Percentiles rank a stretch among this genome's conserved stretches.
These are phyloP conservation scores for Rhizomucor miehei DNA, from an alignment of 371 early-diverging fungal genomes.

Conservation along the genomic window DNA sequence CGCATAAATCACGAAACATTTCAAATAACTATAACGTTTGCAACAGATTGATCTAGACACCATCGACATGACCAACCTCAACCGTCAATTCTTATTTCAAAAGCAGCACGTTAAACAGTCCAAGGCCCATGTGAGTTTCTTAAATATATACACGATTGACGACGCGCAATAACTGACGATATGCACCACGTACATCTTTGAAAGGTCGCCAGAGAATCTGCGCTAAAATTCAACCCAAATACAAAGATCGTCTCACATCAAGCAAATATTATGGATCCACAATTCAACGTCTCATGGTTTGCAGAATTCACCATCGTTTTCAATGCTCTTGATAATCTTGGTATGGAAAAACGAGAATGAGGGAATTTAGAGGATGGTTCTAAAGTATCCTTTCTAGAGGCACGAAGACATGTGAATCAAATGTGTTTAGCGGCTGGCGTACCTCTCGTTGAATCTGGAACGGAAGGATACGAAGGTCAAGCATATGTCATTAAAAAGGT, in stretches of 20 bases:
- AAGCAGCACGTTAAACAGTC: constrained; percentile 89
- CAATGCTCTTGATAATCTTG: constrained; percentile 98
- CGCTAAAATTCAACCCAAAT: constrained; percentile 77
- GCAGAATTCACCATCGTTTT: constrained; percentile 90
- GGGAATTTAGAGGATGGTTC: not conserved
- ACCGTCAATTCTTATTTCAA: constrained; percentile 98
- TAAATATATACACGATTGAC: not conserved
- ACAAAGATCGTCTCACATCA: constrained; percentile 77
- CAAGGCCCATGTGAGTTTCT: constrained; percentile 74
- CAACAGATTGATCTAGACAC: constrained; percentile 94
- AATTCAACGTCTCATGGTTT: constrained; percentile 91
- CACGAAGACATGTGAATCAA: constrained; percentile 92
- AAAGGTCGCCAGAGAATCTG: constrained; percentile 82
- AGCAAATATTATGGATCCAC: constrained; percentile 80
- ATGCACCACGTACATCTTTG: constrained; percentile 1
- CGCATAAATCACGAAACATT: not conserved
- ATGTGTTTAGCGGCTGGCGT: constrained; percentile 92
- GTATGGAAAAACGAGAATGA: constrained; percentile 32
- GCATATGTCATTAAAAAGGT: constrained; percentile 83
- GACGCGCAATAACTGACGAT: no score
- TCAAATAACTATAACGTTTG: constrained; percentile 1
- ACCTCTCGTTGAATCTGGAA: constrained; percentile 96
- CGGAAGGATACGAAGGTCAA: constrained; percentile 97
- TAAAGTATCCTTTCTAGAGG: constrained; percentile 57
- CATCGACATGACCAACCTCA: constrained; percentile 98